Conservation (phyloP, 2,329 filamentous ascomycete species). For the Paracamarosporium sp. region DNA sequence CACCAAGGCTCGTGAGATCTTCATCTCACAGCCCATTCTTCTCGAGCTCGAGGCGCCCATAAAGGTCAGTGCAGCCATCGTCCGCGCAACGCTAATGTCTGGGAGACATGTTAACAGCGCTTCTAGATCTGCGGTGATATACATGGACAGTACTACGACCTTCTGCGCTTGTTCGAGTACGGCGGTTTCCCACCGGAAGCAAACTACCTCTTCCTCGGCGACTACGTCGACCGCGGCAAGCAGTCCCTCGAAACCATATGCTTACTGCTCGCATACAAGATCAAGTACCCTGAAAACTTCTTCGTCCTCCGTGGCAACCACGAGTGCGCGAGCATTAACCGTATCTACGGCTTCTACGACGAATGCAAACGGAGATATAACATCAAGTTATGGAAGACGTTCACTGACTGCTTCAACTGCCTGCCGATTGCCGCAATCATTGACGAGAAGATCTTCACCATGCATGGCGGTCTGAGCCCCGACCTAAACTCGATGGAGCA, state of each 20-base stretch:
- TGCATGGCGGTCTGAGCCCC: conserved; percentile 97
- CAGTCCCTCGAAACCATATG: conserved; percentile 99
- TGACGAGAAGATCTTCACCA: conserved; percentile 99
- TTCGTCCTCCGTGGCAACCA: conserved; percentile 98
- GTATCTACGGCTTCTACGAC: conserved; percentile 99
- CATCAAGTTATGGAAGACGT: conserved; percentile 99
- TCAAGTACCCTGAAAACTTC: conserved; percentile 99
- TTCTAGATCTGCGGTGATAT: conserved; percentile 96
- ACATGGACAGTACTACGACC: conserved; percentile 98
- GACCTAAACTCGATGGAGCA: conserved; percentile 99
- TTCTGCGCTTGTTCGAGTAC: conserved; percentile 96
- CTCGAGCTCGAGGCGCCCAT: conserved; percentile 98
- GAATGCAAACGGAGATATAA: conserved; percentile 99
- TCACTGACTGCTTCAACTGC: conserved; percentile 99
- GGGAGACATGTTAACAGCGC: conserved; percentile 19
- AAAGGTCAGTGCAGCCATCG: conserved; percentile 71
- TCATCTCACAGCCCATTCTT: conserved; percentile 98
- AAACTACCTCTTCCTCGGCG: conserved; percentile 99
- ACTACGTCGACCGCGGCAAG: conserved; percentile 99
- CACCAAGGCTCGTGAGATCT: conserved; percentile 98
- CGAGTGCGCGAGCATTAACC: conserved; percentile 98
- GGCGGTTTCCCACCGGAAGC: conserved; percentile 97
- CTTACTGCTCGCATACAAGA: conserved; percentile 96
- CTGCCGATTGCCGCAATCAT: conserved; percentile 98
- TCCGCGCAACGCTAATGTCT: not conserved